A percentile compares a stretch with the other conserved stretches of the same genome.
phyloP scores from a whole-genome alignment of 495 filamentous ascomycete genomes.

The Xylaria longipes region DNA sequence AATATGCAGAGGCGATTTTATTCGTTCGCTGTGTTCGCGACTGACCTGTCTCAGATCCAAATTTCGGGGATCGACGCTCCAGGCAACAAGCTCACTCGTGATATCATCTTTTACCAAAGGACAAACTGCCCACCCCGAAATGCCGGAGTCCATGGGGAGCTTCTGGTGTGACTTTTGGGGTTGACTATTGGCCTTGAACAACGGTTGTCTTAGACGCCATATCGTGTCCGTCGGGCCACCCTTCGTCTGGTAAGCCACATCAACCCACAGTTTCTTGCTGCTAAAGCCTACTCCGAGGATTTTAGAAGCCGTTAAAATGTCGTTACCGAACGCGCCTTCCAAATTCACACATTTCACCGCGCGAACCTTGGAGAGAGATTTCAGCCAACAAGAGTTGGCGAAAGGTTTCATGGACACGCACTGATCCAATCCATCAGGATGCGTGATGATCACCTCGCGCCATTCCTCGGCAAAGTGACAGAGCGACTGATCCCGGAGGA shows the following conservation, averaged over 20 bases:
- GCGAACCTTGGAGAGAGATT: not conserved
- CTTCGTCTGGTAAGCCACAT: conserved; percentile 10
- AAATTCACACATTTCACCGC: conserved; percentile 2
- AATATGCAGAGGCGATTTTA: not conserved
- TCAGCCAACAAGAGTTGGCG: conserved; percentile 8
- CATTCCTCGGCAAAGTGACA: conserved; percentile 14
- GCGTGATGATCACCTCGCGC: conserved; percentile 19
- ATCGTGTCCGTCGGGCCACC: not conserved
- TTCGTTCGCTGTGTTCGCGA: conserved; percentile 10
- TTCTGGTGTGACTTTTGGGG: not conserved
- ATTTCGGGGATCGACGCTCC: not conserved
- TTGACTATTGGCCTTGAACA: conserved; percentile 14
- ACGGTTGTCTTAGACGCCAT: not conserved
- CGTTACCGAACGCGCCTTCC: not conserved
- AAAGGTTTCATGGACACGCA: conserved; percentile 11
- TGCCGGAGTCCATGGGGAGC: conserved; percentile 1
- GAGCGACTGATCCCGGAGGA: conserved; percentile 11
- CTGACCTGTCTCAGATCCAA: not conserved
- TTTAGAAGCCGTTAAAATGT: not conserved
- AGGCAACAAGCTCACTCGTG: conserved; percentile 9
- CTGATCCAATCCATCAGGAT: conserved; percentile 2
- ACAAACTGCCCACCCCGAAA: not conserved
- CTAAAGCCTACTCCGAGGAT: conserved; percentile 8
- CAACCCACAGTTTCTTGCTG: conserved; percentile 14
- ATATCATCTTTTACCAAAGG: not conserved